Percentiles rank a stretch among this genome's conserved stretches.
Evolutionary conservation across 352 stramenopile genomes (phyloP).

Genomic region (Thalassiosira exigua): DNA sequence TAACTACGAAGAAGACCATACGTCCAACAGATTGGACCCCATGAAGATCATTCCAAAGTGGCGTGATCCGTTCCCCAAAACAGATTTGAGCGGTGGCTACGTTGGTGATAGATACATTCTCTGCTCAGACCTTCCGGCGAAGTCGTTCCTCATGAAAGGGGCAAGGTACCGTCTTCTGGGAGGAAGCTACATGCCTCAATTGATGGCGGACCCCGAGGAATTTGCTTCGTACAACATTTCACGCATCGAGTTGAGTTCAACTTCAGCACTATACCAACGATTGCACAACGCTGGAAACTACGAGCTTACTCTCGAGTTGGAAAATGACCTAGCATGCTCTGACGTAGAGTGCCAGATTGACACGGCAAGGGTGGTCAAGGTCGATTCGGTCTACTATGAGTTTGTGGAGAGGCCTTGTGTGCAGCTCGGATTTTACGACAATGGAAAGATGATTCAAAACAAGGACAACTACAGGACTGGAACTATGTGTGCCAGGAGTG

Average conservation of each 20-base stretch:
- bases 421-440: conserved; percentile 70
- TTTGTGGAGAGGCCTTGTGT: conserved; percentile 78
- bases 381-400: conserved; percentile 76
- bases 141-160: conserved; percentile 67
- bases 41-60: conserved; percentile 71
- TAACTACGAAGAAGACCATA: conserved; percentile 25
- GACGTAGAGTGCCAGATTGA: conserved; percentile 73
- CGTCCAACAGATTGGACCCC: conserved; percentile 72
- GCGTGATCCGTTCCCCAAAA: conserved; percentile 79
- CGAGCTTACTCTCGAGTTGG: conserved; percentile 58
- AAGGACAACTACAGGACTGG: neutral
- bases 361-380: conserved; percentile 67
- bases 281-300: conserved; percentile 56
- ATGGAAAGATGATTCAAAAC: conserved; percentile 17
- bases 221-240: conserved; percentile 29
- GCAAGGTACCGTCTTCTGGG: conserved; percentile 63
- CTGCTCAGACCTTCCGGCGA: conserved; percentile 42
- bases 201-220: conserved; percentile 51
- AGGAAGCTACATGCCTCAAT: conserved; percentile 35
- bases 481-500: neutral
- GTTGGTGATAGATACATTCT: conserved; percentile 65
- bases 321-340: conserved; percentile 43
- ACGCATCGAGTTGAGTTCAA: neutral
- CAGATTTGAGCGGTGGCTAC: conserved; percentile 66
- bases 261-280: neutral